phyloP scores from a whole-genome alignment of 2,329 filamentous ascomycete genomes.

The Ceratocystis destructans region DNA sequence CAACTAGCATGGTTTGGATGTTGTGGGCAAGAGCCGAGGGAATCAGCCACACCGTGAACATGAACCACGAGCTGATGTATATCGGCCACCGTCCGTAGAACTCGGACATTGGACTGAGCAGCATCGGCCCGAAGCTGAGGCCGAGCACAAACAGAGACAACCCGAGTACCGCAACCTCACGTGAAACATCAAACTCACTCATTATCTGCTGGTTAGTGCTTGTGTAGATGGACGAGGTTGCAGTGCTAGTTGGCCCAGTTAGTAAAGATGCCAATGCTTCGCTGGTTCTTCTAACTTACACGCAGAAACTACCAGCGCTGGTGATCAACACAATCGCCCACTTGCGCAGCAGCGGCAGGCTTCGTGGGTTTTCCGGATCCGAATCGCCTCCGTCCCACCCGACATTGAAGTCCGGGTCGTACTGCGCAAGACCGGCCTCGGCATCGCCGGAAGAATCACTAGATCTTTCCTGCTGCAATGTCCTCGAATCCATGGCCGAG shows the following conservation, averaged over 20 bases:
- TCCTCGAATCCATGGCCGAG: not conserved
- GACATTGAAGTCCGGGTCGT: slow-evolving; percentile 44
- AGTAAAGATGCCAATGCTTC: not conserved
- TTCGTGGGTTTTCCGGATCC: slow-evolving; percentile 63
- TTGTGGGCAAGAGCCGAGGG: slow-evolving; percentile 71
- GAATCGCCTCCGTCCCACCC: slow-evolving; percentile 56
- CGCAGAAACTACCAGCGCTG: slow-evolving; percentile 61
- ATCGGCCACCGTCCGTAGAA: slow-evolving; percentile 76
- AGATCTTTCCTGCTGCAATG: slow-evolving; percentile 24
- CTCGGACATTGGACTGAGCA: slow-evolving; percentile 51
- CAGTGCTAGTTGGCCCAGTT: slow-evolving; percentile 43
- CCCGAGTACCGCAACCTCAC: slow-evolving; percentile 63
- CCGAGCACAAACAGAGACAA: slow-evolving; percentile 74
- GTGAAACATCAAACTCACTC: slow-evolving; percentile 56
- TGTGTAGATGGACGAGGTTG: slow-evolving; percentile 78
- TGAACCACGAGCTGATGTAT: slow-evolving; percentile 58
- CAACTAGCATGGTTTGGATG: slow-evolving; percentile 64
- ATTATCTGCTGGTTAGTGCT: slow-evolving; percentile 67
- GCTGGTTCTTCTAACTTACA: slow-evolving; percentile 43
- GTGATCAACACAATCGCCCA: slow-evolving; percentile 70
- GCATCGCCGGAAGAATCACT: slow-evolving; percentile 31
- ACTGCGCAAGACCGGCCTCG: not conserved
- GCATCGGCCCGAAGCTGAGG: slow-evolving; percentile 47
- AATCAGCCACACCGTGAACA: slow-evolving; percentile 68
- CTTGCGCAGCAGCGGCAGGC: slow-evolving; percentile 50